These are phyloP conservation scores for Penicillium goetzii DNA, from an alignment of 495 filamentous ascomycete species.

Conservation along the genomic window DNA sequence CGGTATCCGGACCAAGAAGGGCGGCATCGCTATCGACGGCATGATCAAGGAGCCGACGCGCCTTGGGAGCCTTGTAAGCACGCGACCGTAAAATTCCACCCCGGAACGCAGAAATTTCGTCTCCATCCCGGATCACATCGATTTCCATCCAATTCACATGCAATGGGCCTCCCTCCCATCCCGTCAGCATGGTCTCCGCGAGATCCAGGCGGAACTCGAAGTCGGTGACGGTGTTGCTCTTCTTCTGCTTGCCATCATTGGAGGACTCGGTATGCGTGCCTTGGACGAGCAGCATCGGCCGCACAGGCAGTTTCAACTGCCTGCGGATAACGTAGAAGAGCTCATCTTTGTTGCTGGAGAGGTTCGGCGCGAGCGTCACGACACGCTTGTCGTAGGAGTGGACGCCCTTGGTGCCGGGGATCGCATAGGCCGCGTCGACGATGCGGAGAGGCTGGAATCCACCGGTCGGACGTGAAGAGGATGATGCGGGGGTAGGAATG, in stretches of 20 bases:
- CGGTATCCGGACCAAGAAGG: constrained; percentile 16
- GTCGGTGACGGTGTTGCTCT: constrained; percentile 38
- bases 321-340: constrained; percentile 34
- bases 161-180: constrained; percentile 28
- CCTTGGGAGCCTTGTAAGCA: constrained; percentile 22
- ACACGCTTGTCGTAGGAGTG: constrained; percentile 22
- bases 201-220: constrained; percentile 47
- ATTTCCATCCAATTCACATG: constrained; percentile 26
- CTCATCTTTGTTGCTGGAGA: constrained; percentile 28
- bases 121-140: constrained; percentile 32
- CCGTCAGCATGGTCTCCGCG: constrained; percentile 36
- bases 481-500: background rate
- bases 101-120: constrained; percentile 35
- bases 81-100: constrained; percentile 33
- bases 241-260: constrained; percentile 35
- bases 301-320: constrained; percentile 43
- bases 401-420: constrained; percentile 20
- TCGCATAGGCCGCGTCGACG: constrained; percentile 29
- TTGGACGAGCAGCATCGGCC: constrained; percentile 37
- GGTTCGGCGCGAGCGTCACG: constrained; percentile 32
- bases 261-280: constrained; percentile 40
- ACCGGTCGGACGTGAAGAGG: background rate
- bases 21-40: constrained; percentile 21
- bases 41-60: background rate
- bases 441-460: constrained; percentile 16